Evolutionary conservation across 2,329 filamentous ascomycete genomes (phyloP), one percentile per base, ranked within the genome.

Genomic region (Talaromyces sp.): DNA sequence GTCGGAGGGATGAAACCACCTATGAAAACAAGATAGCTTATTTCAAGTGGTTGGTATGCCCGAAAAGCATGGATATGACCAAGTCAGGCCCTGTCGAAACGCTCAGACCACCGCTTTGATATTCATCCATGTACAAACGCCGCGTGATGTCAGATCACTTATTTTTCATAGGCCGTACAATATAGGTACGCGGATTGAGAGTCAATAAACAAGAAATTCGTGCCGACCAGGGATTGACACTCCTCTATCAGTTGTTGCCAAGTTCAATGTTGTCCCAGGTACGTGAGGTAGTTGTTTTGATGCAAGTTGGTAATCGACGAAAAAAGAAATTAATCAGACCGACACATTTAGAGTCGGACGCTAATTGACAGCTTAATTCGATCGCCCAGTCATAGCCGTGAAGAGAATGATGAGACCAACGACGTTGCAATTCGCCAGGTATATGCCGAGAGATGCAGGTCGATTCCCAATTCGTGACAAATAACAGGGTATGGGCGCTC

Each of bases 311-410:
- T 7, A 22, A 9, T 33, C 33, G 49, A 52, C 16, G 27, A 52
- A 31, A 52, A 52, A 33, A n/a, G 27, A 52, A 19, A 19, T 31
- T 35, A 54, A 37, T 11, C 31, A 54, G 16, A 56, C 52, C 52
- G 52, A 22, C n/a, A 37, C 52, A 56, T 24, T 62, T 50, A 50
- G 59, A 62, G 49, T 3, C 47, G 60, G 27, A 62, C 33, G 35
- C 60, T 62, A 62, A 62, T 39, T 41, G 7, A 62, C 33, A 62
- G 60, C 60, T 52, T 62, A 62, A 62, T 39, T 49, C 13, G 13
- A 62, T 62, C 33, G 60, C 24, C 60, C 47, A 52, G 33, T 41
- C 16, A 54, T 22, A 35, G 22, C 13, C 33, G 10, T 41, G 19
- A 27, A 9, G 19, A 16, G 19, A 37, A 41, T 27, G 27, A 41